phyloP scores from a whole-genome alignment of 768 basidiomycete genomes.

The Lentinula edodes region DNA sequence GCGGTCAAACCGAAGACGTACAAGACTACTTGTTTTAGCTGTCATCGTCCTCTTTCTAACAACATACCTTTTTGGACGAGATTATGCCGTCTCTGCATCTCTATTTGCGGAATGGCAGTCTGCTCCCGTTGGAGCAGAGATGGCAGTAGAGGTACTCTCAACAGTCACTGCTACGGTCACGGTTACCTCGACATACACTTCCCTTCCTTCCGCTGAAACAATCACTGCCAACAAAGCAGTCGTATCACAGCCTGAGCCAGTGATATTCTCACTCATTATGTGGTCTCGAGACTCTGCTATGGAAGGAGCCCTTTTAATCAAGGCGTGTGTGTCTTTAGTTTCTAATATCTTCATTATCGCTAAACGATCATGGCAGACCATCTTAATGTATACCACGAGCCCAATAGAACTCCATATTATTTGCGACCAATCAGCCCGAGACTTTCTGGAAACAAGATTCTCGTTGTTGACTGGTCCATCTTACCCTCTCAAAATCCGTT shows the following conservation, averaged over 20 bases:
- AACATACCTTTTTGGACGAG: not conserved
- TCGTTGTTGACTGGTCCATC: slow-evolving; percentile 31
- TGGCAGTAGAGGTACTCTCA: not conserved
- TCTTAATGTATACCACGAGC: slow-evolving; percentile 31
- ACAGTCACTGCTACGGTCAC: not conserved
- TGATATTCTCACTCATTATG: slow-evolving; percentile 38
- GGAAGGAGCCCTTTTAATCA: slow-evolving; percentile 37
- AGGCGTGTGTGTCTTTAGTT: slow-evolving; percentile 22
- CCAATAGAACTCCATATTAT: slow-evolving; percentile 39
- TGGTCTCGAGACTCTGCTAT: slow-evolving; percentile 35
- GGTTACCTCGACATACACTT: not conserved
- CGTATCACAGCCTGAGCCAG: slow-evolving; percentile 19
- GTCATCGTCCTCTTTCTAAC: not conserved
- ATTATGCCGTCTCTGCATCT: not conserved
- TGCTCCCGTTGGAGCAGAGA: not conserved
- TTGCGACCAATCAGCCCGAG: slow-evolving; percentile 37
- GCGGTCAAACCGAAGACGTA: not conserved
- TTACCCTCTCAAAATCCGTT: slow-evolving; percentile 32
- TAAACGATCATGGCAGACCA: slow-evolving; percentile 21
- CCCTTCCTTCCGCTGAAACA: slow-evolving; percentile 2
- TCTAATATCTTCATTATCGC: not conserved
- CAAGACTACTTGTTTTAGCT: not conserved
- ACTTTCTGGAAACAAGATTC: slow-evolving; percentile 31
- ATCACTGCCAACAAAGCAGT: slow-evolving; percentile 5
- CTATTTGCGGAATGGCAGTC: not conserved